phyloP scores from a whole-genome alignment of 441 rosid species.

The Euphorbia corollata region DNA sequence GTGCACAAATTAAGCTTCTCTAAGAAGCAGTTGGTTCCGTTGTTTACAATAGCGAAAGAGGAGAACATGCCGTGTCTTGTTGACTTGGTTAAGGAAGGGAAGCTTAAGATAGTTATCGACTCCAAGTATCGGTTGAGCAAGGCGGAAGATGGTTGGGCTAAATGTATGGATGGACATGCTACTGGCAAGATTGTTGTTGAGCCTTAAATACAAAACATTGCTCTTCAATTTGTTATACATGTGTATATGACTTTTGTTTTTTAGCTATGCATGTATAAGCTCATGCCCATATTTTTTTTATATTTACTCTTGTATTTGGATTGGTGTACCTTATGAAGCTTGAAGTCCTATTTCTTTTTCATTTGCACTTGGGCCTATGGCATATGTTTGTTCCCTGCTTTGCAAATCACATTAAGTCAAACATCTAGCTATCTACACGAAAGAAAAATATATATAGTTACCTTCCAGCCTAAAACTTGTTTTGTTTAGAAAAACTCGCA shows the following conservation, averaged over 20 bases:
- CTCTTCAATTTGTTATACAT: neutral
- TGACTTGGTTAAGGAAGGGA: slow-evolving; percentile 48
- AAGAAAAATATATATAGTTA: no score
- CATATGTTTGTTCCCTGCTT: no score
- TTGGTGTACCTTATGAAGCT: no score
- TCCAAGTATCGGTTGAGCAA: slow-evolving; percentile 51
- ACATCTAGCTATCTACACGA: no score
- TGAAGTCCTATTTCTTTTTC: no score
- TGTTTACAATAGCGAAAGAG: slow-evolving; percentile 34
- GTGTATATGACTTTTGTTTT: neutral
- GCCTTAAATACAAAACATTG: slow-evolving; percentile 26
- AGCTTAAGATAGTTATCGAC: slow-evolving; percentile 57
- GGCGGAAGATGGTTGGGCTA: slow-evolving; percentile 75
- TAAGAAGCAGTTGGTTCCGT: slow-evolving; percentile 53
- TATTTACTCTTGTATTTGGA: no score
- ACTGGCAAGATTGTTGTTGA: slow-evolving; percentile 72
- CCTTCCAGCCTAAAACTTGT: no score
- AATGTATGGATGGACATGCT: slow-evolving; percentile 58
- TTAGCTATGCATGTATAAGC: neutral
- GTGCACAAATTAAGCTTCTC: slow-evolving; percentile 52
- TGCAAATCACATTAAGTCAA: no score
- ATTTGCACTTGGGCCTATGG: no score
- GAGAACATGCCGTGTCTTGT: slow-evolving; percentile 48
- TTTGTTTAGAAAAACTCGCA: no score
- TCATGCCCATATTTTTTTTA: neutral